Evolutionary conservation across 345 rosid species (phyloP), one percentile per base, ranked within the genome.

Genomic region (Aurinia saxatilis): DNA sequence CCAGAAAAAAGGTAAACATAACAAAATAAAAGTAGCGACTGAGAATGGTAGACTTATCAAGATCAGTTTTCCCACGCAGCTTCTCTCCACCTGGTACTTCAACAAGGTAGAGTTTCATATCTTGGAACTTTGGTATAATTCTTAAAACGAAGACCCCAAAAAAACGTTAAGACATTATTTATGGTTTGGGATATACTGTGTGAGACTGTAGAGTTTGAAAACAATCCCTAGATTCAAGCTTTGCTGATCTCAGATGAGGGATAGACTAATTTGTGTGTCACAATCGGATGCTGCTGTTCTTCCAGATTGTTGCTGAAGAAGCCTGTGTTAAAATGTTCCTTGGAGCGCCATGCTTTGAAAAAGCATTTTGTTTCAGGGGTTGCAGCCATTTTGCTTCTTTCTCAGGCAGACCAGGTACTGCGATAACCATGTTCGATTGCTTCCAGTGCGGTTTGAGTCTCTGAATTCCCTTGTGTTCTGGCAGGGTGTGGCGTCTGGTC

Each of bases 391-490:
- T 27, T 88, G 35, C 54, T 80, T 52, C 66, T 86, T 41, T 83
- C 89, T 50, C 95, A 81, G 52, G 37, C 84, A 35, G 66, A 72
- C 59, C 85, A 83, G 95, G 98, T 86, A 30, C 39, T 56, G 10
- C 33, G 0, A 25, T 49, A 41, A 42, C 1, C 19, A 31, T 41
- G 19, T 13, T 5, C 0, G 4, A 37, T 18, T 65, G 36, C 13
- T 25, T 5, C 7, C 49, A 10, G 19, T 9, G 3, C 5, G 6
- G 2, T 48, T 34, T 59, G 30, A n/a, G n/a, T n/a, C n/a, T n/a
- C n/a, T n/a, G n/a, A 39, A 31, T 42, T 14, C 18, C 14, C 41
- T 52, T 27, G 2, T 67, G 48, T 19, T 8, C 37, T 70, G 57
- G 37, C 71, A 92, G 96, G 93, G 70, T 72, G 17, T 75, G 61